These are phyloP conservation scores for Meyerozyma sp. DNA, from an alignment of 1,139 yeast genomes.

Conservation along the genomic window DNA sequence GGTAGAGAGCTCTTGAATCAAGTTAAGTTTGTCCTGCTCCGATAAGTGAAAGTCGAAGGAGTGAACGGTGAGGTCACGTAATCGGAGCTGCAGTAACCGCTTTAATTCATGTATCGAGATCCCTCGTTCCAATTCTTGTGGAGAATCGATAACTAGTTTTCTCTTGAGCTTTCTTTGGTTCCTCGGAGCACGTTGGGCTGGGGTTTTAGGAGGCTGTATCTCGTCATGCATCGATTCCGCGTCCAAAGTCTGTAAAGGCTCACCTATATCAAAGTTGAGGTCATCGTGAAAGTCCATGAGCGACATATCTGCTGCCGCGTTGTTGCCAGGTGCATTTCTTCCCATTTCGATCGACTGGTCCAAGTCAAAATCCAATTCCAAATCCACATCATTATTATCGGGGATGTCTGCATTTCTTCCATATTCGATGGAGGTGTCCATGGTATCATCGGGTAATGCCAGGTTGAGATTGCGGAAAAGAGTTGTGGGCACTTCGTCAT, in stretches of 20 bases:
- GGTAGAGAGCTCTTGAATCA: conserved; percentile 30
- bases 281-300: conserved; percentile 12
- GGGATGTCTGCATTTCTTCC: conserved; percentile 36
- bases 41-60: conserved; percentile 16
- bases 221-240: conserved; percentile 13
- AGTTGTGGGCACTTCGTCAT: conserved; percentile 23
- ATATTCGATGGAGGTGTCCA: conserved; percentile 44
- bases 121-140: conserved; percentile 28
- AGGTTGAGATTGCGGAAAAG: conserved; percentile 2
- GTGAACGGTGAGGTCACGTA: background rate
- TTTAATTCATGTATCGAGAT: conserved; percentile 30
- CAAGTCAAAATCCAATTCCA: conserved; percentile 38
- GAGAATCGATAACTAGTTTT: conserved; percentile 31
- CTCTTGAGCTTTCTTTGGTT: conserved; percentile 22
- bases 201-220: conserved; percentile 11
- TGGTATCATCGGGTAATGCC: conserved; percentile 1
- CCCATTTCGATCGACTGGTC: conserved; percentile 47
- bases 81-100: conserved; percentile 19
- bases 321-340: conserved; percentile 27
- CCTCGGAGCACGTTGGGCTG: conserved; percentile 14
- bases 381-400: conserved; percentile 20
- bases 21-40: conserved; percentile 28
- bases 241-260: conserved; percentile 27
- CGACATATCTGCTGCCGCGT: conserved; percentile 26
- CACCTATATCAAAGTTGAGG: conserved; percentile 10